Percentiles rank a stretch among this genome's conserved stretches.
These are phyloP conservation scores for Candida berthetii DNA, from an alignment of 805 yeast genomes.

Conservation along the genomic window DNA sequence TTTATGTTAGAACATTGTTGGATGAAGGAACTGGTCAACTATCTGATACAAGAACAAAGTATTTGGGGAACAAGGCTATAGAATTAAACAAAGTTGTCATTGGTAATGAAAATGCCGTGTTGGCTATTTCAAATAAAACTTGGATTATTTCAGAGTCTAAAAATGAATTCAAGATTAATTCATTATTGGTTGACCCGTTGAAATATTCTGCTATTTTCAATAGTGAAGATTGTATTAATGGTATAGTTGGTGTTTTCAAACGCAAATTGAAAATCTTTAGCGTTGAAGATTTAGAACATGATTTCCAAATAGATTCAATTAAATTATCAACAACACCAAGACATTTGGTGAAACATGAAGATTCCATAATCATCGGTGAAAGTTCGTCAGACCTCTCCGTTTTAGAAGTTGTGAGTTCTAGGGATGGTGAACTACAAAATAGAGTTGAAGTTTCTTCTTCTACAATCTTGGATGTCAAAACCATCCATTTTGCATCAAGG, in stretches of 20 bases:
- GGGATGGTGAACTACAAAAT: constrained; percentile 7
- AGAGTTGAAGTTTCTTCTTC: constrained; percentile 4
- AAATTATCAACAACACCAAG: constrained; percentile 48
- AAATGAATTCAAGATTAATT: constrained; percentile 18
- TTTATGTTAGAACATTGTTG: constrained; percentile 58
- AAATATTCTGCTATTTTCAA: constrained; percentile 45
- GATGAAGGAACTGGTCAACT: constrained; percentile 57
- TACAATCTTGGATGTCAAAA: constrained; percentile 6
- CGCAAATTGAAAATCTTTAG: constrained; percentile 50
- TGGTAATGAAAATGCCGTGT: constrained; percentile 14
- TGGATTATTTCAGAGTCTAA: constrained; percentile 25
- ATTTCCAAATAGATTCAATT: constrained; percentile 29
- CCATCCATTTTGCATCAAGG: constrained; percentile 19
- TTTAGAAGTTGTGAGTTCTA: constrained; percentile 10
- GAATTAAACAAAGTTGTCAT: constrained; percentile 23
- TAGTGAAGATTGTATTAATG: constrained; percentile 57
- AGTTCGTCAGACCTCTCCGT: constrained; percentile 1
- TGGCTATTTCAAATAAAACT: constrained; percentile 25
- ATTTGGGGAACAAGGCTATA: constrained; percentile 67
- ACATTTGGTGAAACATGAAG: constrained; percentile 23
- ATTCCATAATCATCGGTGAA: constrained; percentile 13
- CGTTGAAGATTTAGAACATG: constrained; percentile 32
- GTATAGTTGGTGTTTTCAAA: constrained; percentile 57
- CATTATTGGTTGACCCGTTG: constrained; percentile 24
- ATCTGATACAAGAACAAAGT: constrained; percentile 59